Conservation (phyloP, 2,329 filamentous ascomycete species). For the Lasiodiplodia sp. region DNA sequence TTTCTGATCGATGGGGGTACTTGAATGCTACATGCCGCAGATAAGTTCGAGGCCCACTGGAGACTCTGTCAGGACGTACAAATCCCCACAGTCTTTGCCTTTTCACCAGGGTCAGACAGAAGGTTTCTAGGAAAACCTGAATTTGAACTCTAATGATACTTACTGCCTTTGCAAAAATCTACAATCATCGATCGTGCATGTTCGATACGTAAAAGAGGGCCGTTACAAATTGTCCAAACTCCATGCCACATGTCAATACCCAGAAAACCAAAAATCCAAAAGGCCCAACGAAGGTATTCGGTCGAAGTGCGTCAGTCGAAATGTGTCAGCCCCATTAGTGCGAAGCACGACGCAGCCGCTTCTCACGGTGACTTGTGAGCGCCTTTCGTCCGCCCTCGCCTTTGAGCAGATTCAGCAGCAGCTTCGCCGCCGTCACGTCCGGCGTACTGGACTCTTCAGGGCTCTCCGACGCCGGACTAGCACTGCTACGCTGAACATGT, state of each 20-base stretch:
- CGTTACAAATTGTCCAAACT: neutral
- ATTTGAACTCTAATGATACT: neutral
- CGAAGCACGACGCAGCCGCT: conserved; percentile 43
- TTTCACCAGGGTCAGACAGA: neutral
- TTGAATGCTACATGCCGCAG: neutral
- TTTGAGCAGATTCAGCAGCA: conserved; percentile 43
- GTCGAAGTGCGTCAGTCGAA: neutral
- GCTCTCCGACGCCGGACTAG: neutral
- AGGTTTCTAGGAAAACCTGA: neutral
- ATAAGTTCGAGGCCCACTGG: neutral
- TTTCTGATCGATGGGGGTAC: neutral
- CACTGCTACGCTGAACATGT: neutral
- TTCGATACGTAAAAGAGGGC: neutral
- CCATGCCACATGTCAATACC: neutral
- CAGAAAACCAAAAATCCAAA: neutral
- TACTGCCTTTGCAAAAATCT: neutral
- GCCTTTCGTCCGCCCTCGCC: conserved; percentile 30
- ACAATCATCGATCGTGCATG: neutral
- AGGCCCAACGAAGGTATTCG: no score
- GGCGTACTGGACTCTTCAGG: neutral
- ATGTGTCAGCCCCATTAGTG: conserved; percentile 25
- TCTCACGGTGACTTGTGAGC: conserved; percentile 33
- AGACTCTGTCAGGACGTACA: neutral
- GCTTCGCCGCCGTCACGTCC: conserved; percentile 47
- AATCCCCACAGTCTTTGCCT: neutral